phyloP scores from a whole-genome alignment of 139 green algal genomes.

The Coccomyxa sp. region DNA sequence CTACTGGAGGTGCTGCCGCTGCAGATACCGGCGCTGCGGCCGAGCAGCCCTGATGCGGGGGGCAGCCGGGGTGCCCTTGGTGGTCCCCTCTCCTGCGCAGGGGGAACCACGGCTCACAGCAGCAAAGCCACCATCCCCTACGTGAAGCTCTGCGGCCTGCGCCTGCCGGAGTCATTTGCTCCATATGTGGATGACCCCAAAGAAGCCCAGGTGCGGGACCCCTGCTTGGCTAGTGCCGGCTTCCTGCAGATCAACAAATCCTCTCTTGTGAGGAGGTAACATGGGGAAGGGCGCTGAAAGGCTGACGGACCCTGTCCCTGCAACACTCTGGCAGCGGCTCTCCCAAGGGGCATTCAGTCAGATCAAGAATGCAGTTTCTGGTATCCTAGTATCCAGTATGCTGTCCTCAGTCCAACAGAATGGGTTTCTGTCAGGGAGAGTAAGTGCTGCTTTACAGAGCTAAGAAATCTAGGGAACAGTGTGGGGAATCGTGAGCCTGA shows the following conservation, averaged over 20 bases:
- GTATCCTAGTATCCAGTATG: too few relatives aligned
- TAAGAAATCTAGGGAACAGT: too few relatives aligned
- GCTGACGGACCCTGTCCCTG: not conserved
- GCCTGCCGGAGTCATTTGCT: not conserved
- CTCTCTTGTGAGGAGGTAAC: not conserved
- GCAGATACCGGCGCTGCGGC: not conserved
- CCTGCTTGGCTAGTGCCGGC: not conserved
- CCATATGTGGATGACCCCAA: not conserved
- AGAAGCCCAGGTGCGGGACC: not conserved
- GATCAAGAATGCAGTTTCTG: not conserved
- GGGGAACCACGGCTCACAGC: not conserved
- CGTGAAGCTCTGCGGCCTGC: conserved; percentile 1
- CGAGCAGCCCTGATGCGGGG: not conserved
- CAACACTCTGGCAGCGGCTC: not conserved
- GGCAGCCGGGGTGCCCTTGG: not conserved
- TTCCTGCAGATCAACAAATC: not conserved
- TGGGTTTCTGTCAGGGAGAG: too few relatives aligned
- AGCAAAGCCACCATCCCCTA: not conserved
- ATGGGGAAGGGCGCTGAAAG: too few relatives aligned
- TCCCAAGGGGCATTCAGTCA: not conserved
- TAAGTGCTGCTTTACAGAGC: too few relatives aligned
- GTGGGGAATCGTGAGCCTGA: too few relatives aligned
- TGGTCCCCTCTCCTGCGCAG: not conserved
- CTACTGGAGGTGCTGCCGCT: conserved; percentile 4
- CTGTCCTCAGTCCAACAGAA: too few relatives aligned